Conservation (phyloP, 2,329 filamentous ascomycete genomes). For the Aplosporella prunicola region DNA sequence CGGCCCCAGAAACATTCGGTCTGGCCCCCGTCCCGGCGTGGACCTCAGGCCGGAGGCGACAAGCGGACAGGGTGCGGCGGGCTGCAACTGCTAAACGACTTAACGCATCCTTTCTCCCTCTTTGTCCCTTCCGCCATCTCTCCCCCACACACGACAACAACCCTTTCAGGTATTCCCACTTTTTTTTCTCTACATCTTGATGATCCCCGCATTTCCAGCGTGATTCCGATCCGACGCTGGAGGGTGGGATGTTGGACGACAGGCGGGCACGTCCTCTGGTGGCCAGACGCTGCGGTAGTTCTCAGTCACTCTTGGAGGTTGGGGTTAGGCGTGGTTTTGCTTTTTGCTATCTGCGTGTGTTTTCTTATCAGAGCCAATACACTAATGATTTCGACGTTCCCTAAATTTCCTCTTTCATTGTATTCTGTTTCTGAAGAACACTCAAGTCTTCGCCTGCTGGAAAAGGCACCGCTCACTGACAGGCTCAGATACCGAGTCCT, state of each 20-base stretch:
- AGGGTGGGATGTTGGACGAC: too few relatives aligned
- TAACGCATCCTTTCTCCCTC: too few relatives aligned
- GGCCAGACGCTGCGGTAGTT: neutral
- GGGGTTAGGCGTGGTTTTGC: conserved; percentile 11
- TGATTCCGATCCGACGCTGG: too few relatives aligned
- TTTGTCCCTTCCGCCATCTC: conserved; percentile 7
- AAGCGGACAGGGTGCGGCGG: conserved; percentile 46
- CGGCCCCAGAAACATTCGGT: conserved; percentile 75
- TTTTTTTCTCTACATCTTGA: too few relatives aligned
- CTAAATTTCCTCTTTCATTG: too few relatives aligned
- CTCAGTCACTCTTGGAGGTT: conserved; percentile 10
- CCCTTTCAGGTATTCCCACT: conserved; percentile 8
- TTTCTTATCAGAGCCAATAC: conserved; percentile 11
- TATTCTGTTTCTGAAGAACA: too few relatives aligned
- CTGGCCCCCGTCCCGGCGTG: conserved; percentile 53
- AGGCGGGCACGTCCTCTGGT: too few relatives aligned
- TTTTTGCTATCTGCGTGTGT: conserved; percentile 8
- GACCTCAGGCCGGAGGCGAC: conserved; percentile 56
- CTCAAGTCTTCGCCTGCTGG: too few relatives aligned
- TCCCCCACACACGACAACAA: neutral
- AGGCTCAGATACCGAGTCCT: too few relatives aligned
- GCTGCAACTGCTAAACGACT: conserved; percentile 52
- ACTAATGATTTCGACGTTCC: conserved; percentile 11
- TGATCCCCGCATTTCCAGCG: too few relatives aligned
- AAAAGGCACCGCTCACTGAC: too few relatives aligned